These are phyloP conservation scores for Lodderomyces elongisporus DNA, from an alignment of 1,139 yeast genomes.

Conservation along the genomic window DNA sequence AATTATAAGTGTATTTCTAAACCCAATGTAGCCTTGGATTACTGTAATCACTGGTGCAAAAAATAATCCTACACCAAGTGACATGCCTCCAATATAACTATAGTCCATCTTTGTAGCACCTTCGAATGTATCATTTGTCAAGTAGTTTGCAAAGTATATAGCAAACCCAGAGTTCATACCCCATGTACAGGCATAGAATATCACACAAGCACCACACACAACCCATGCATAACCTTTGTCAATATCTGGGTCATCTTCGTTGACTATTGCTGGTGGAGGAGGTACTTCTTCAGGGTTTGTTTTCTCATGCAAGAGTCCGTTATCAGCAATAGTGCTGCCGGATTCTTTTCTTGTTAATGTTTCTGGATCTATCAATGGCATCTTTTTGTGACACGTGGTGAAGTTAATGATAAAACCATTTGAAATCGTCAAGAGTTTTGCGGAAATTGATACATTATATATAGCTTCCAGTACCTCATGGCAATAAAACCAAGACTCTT, in stretches of 20 bases:
- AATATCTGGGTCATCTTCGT: conserved; percentile 7
- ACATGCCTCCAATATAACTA: conserved; percentile 37
- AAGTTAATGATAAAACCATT: too few relatives aligned
- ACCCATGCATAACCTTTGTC: conserved; percentile 52
- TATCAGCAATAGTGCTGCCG: too few relatives aligned
- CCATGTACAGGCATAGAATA: conserved; percentile 37
- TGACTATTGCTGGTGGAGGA: conserved; percentile 4
- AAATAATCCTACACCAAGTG: conserved; percentile 30
- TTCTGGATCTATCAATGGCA: too few relatives aligned
- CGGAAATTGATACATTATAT: too few relatives aligned
- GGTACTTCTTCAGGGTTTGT: conserved; percentile 2
- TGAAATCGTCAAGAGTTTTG: too few relatives aligned
- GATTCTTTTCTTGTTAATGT: too few relatives aligned
- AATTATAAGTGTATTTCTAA: conserved; percentile 28
- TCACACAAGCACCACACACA: conserved; percentile 35
- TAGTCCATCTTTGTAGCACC: conserved; percentile 42
- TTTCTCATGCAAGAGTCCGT: too few relatives aligned
- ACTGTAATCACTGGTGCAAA: conserved; percentile 39
- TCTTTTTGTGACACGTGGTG: too few relatives aligned
- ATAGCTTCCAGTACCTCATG: too few relatives aligned
- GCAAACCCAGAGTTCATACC: conserved; percentile 55
- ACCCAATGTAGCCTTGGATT: conserved; percentile 36
- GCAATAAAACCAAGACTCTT: too few relatives aligned
- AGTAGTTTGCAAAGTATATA: conserved; percentile 45
- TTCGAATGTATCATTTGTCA: conserved; percentile 27